phyloP scores from a whole-genome alignment of 768 basidiomycete genomes.

The Pisolithus tinctorius region DNA sequence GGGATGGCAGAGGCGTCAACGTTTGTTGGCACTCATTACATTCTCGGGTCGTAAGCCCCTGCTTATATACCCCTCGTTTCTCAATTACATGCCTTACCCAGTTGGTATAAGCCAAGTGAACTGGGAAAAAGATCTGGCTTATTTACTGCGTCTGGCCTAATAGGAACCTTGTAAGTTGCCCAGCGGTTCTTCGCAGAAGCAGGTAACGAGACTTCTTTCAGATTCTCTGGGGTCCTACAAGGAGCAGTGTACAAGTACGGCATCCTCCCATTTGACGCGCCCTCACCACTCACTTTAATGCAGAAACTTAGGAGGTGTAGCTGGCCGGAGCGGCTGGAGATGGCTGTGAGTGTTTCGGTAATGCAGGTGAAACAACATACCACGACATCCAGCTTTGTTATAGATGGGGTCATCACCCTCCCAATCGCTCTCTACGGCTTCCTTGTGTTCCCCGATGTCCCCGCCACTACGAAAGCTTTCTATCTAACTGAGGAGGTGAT shows the following conservation, averaged over 20 bases:
- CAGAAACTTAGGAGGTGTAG: constrained; percentile 47
- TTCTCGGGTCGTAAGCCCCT: constrained; percentile 58
- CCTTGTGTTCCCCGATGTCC: constrained; percentile 66
- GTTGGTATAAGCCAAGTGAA: constrained; percentile 68
- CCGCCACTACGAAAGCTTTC: constrained; percentile 54
- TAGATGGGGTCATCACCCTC: constrained; percentile 64
- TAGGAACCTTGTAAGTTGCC: constrained; percentile 49
- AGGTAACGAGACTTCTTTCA: constrained; percentile 12
- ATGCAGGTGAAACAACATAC: not conserved
- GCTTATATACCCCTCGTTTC: not conserved
- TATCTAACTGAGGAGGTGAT: constrained; percentile 54
- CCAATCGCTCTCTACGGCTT: constrained; percentile 71
- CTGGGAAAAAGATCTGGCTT: constrained; percentile 67
- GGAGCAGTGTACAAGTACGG: constrained; percentile 53
- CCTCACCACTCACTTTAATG: not conserved
- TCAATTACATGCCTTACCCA: constrained; percentile 14
- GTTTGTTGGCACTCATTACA: constrained; percentile 68
- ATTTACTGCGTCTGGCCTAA: constrained; percentile 58
- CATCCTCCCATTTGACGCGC: not conserved
- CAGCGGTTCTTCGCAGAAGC: not conserved
- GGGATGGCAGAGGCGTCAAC: constrained; percentile 70
- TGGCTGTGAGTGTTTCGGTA: constrained; percentile 41
- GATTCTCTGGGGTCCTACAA: constrained; percentile 62
- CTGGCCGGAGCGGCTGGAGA: constrained; percentile 58
- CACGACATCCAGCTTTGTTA: constrained; percentile 42